phyloP scores from a whole-genome alignment of 768 basidiomycete species.

The Lentinula raphanica region DNA sequence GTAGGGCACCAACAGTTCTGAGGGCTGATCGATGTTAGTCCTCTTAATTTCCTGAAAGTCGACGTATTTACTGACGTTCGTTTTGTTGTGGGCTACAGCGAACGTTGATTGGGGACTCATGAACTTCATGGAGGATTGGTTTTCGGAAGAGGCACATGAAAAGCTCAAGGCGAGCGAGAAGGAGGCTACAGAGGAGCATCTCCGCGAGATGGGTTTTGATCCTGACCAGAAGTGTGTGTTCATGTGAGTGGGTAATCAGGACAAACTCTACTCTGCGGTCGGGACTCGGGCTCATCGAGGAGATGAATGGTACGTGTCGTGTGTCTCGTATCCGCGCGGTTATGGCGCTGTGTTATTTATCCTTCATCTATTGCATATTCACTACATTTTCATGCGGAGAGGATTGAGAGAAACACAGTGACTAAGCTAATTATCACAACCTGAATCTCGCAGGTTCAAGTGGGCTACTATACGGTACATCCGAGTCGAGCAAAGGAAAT shows the following conservation, averaged over 20 bases:
- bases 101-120: constrained; percentile 77
- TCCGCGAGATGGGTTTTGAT: constrained; percentile 59
- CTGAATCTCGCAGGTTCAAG: no score
- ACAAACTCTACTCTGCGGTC: no score
- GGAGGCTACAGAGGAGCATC: constrained; percentile 68
- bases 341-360: no score
- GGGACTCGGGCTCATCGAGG: not conserved
- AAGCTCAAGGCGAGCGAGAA: constrained; percentile 72
- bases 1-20: constrained; percentile 72
- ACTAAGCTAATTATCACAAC: no score
- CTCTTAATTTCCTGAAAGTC: not conserved
- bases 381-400: no score
- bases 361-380: no score
- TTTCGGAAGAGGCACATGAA: constrained; percentile 72
- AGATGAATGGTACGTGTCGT: not conserved
- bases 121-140: constrained; percentile 91
- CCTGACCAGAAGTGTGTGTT: constrained; percentile 36
- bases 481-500: no score
- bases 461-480: no score
- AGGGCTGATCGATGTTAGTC: constrained; percentile 69
- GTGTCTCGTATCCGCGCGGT: no score
- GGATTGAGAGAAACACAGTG: no score
- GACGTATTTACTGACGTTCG: not conserved
- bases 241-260: constrained; percentile 27
- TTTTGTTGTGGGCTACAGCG: constrained; percentile 29